Base-by-base conservation (phyloP, 768 basidiomycete genomes). In the Suillus subluteus region DNA sequence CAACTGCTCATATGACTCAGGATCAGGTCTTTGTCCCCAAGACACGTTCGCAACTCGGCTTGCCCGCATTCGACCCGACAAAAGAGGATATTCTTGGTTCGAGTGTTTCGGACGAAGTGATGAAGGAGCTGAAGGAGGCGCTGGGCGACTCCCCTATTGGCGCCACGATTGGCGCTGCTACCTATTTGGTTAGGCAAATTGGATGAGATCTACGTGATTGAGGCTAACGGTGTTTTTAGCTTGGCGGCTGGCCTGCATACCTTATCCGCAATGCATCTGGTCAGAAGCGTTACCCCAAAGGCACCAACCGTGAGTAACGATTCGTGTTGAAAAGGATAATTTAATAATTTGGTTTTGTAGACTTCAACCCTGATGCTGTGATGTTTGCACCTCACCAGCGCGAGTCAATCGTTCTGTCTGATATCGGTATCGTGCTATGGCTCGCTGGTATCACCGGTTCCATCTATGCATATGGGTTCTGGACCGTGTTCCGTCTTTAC, bases 21-120 rank as follows among this genome's bases (percentile, higher is more conserved):
- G 97, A 98, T 72, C 96, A 99, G 75, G 97, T 98, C 66, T 98
- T 94, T 72, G 95, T 99, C 4, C 97, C 97, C 59, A 79, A 86
- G 71, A 96, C 97, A n/a, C 91, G 95, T 56, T 88, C 90, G 15
- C 82, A 92, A 44, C 78, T 86, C 26, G 87, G 88, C 35, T 50
- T 81, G 89, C 88, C 89, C 41, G 76, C 85, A 52, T 83, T 95
- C 70, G 83, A 96, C 73, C 84, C 88, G 13, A 81, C 85, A n/a
- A 78, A 86, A 55, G 92, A 92, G 75, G 87, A 90, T 69, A 73
- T 84, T 43, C 76, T 83, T 58, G 94, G 92, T 44, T 83, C 87
- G 15, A 87, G 85, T 64, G 86, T 94, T 8, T 76, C 86, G 15
- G 83, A 87, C 55, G 87, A 91, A 69, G 85, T 93, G 62, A 87